Evolutionary conservation across 163 green algal genomes (phyloP).

Genomic region (Chlamydomonas reinhardtii): DNA sequence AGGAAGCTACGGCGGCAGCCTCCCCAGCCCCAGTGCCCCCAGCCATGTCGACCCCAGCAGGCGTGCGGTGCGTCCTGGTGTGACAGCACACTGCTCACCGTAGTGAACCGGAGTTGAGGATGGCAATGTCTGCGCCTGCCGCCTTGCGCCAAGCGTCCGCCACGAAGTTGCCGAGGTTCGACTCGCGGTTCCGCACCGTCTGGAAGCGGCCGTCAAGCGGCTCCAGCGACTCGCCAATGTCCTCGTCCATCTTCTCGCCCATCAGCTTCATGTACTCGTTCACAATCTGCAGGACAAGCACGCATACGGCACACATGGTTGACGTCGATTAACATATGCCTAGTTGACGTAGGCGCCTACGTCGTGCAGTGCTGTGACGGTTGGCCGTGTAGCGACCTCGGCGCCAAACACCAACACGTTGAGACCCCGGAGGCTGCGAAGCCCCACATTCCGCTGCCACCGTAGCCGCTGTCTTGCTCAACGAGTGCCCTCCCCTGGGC

Average conservation of each 20-base stretch:
- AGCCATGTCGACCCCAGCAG: no score
- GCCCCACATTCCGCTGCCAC: neutral
- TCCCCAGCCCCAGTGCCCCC: no score
- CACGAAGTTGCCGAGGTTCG: slow-evolving; percentile 84
- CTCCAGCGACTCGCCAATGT: slow-evolving; percentile 61
- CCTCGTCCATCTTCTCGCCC: slow-evolving; percentile 65
- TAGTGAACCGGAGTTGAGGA: slow-evolving; percentile 83
- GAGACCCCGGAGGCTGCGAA: no score
- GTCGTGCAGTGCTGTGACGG: neutral
- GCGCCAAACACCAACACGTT: no score
- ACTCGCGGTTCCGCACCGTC: slow-evolving; percentile 72
- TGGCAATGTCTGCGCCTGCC: slow-evolving; percentile 64
- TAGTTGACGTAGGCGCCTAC: no score
- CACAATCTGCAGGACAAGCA: slow-evolving; percentile 37
- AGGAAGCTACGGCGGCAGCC: neutral
- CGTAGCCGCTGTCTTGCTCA: neutral
- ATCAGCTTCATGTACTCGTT: slow-evolving; percentile 50
- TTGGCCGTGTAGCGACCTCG: no score
- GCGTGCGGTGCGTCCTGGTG: no score
- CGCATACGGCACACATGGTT: neutral
- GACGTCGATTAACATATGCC: no score
- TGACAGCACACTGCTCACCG: slow-evolving; percentile 47
- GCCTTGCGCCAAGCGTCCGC: slow-evolving; percentile 58
- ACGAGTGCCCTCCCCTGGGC: no score
- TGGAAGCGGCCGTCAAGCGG: slow-evolving; percentile 80